These are phyloP conservation scores for Pichia pseudocactophila DNA, from an alignment of 805 yeast genomes.

Conservation along the genomic window DNA sequence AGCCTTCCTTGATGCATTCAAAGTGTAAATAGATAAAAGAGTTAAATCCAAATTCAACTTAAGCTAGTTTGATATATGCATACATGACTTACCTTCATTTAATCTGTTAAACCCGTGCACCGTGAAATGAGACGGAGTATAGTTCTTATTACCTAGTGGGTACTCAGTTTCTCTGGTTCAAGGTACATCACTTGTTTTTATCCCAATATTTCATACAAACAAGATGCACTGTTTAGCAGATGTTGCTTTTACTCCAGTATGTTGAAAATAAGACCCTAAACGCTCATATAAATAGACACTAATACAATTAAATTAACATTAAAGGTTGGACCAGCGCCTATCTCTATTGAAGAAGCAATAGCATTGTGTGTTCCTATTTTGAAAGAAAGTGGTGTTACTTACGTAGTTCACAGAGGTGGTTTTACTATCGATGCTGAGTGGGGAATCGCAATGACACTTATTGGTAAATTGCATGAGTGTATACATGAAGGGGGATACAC, in stretches of 20 bases:
- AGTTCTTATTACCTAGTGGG: too few relatives aligned
- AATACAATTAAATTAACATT: constrained; percentile 2
- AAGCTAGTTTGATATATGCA: too few relatives aligned
- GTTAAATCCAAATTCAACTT: too few relatives aligned
- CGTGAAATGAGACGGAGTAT: too few relatives aligned
- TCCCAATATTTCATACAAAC: constrained; percentile 15
- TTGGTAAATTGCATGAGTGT: constrained; percentile 66
- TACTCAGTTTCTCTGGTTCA: too few relatives aligned
- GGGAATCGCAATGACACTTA: constrained; percentile 71
- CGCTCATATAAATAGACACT: background rate
- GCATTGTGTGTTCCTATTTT: constrained; percentile 58
- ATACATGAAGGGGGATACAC: constrained; percentile 42
- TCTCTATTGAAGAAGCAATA: constrained; percentile 74
- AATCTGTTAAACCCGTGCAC: too few relatives aligned
- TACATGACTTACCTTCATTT: too few relatives aligned
- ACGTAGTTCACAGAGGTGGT: constrained; percentile 81
- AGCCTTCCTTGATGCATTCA: too few relatives aligned
- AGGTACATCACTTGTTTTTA: too few relatives aligned
- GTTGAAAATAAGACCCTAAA: constrained; percentile 19
- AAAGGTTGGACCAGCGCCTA: constrained; percentile 63
- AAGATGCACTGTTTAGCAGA: constrained; percentile 68
- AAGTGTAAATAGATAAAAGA: too few relatives aligned
- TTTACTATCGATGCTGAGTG: constrained; percentile 82
- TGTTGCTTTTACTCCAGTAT: constrained; percentile 71
- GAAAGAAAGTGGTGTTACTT: constrained; percentile 49